Evolutionary conservation across 306 rosid species (phyloP), one percentile per base, ranked within the genome.

Genomic region (Mucuna pruriens): DNA sequence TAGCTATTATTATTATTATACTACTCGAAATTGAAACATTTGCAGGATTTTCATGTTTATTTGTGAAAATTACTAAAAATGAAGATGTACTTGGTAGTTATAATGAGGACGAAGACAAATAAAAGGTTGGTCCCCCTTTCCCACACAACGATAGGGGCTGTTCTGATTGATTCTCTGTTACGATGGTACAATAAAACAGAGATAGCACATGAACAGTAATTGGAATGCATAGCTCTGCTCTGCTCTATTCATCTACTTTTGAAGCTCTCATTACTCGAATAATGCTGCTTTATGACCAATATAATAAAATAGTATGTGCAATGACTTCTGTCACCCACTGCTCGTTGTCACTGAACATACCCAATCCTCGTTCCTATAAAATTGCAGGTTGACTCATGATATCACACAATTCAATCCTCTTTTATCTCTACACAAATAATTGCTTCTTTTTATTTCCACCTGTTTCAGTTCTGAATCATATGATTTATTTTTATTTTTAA

Each of bases 121-220:
- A 54, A 54, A 0, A 3, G 23, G 40, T n/a, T 17, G 73, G 73
- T 77, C 82, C 74, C 74, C 29, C 9, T 39, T 4, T 40, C 79
- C 25, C 16, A n/a, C 64, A 33, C 39, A 63, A 64, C 38, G 23
- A 54, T 25, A 68, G 46, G 57, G 23, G 6, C 76, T 5, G 20
- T 40, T 68, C 34, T 57, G 52, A 80, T 60, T 36, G 79, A 73
- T 71, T 46, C 79, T 22, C 51, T 71, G 49, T 34, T 79, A 16
- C 9, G 38, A 52, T 22, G 34, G 75, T 51, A 81, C 80, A 52
- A 81, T 38, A 65, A 39, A 74, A 39, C 44, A 63, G 11, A 64
- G 45, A 71, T 54, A 34, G 40, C 79, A 61, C 3, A 45, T 46
- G 45, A 71, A 61, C 64, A 71, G 33, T 80, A 9, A 64, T 26